Conservation (phyloP, 1,284 basidiomycete genomes). For the Ganoderma leucocontextum region DNA sequence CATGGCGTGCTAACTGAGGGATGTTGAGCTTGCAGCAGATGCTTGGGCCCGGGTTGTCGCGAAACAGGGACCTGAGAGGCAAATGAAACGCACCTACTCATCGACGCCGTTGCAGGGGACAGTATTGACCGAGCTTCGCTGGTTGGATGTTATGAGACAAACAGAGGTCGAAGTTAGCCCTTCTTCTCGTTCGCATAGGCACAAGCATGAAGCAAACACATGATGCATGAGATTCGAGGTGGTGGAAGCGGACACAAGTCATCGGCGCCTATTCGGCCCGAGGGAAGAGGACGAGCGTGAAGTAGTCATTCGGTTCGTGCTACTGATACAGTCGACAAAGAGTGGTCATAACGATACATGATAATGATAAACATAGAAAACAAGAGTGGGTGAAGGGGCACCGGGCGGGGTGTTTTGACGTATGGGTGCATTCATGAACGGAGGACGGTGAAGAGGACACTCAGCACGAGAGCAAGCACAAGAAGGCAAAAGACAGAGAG, state of each 20-base stretch:
- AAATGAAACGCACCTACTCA: too few species aligned
- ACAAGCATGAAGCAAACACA: neutral
- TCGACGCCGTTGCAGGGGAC: too few species aligned
- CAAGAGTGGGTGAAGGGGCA: neutral
- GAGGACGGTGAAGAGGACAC: slow-evolving; percentile 10
- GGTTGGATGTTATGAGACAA: too few species aligned
- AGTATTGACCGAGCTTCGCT: too few species aligned
- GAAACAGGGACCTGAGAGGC: too few species aligned
- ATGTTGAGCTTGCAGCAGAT: too few species aligned
- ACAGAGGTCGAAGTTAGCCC: too few species aligned
- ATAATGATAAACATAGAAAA: slow-evolving; percentile 1
- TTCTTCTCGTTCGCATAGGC: neutral
- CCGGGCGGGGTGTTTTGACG: neutral
- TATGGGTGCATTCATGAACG: slow-evolving; percentile 8
- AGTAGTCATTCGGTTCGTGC: neutral
- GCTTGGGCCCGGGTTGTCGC: too few species aligned
- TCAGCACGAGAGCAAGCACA: slow-evolving; percentile 8
- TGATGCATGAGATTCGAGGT: neutral
- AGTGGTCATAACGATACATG: slow-evolving; percentile 5
- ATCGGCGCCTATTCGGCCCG: neutral
- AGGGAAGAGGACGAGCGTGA: neutral
- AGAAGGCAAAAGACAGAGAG: slow-evolving; percentile 10
- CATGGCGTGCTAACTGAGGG: too few species aligned
- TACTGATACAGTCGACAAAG: slow-evolving; percentile 8
- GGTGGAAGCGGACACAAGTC: neutral